Base-by-base conservation (phyloP, 148 eudicot genomes). In the Rhododendron simsii region DNA sequence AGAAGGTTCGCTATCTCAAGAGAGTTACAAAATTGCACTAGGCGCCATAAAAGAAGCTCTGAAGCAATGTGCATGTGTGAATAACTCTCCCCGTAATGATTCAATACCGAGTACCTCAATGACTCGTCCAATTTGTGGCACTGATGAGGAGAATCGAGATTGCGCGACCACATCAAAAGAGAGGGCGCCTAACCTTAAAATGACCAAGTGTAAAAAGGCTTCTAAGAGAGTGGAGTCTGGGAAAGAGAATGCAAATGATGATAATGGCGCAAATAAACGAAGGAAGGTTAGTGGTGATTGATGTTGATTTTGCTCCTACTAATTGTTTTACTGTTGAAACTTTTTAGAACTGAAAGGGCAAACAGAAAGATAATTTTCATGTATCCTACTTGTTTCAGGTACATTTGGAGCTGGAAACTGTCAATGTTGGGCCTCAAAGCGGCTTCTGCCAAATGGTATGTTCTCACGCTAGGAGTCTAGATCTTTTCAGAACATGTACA, bases 1-100 rank as follows among this genome's bases (percentile, higher is more conserved):
- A 87, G 95, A 92, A 88, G 95, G 95, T 45, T 93, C 95, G 20
- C 65, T 91, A 53, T 92, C 95, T 59, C 87, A 90, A 44, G 94
- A 90, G 85, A 93, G 94, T 86, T 93, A 89, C 85, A 87, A 57
- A 76, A 76, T 90, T 41, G 94, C 93, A 47, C 83, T 89, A 71
- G 82, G 86, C 67, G 90, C 93, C 55, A 87, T 92, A 69, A 90
- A 86, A 91, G 89, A 90, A 88, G 92, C 93, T 59, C 81, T 92
- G 65, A 91, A 87, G 87, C 92, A 88, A 80, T 92, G 94, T 84
- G 80, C 75, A 82, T 75, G 81, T 87, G 86, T 86, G n/a, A 91
- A 88, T 41, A 84, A 81, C 48, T 85, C 84, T 57, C 67, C 85
- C 39, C 88, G 86, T 74, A 87, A 86, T 53, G 90, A 93, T 84